Conservation (phyloP, 2,329 filamentous ascomycete species). For the Pestalotiopsis sp. region DNA sequence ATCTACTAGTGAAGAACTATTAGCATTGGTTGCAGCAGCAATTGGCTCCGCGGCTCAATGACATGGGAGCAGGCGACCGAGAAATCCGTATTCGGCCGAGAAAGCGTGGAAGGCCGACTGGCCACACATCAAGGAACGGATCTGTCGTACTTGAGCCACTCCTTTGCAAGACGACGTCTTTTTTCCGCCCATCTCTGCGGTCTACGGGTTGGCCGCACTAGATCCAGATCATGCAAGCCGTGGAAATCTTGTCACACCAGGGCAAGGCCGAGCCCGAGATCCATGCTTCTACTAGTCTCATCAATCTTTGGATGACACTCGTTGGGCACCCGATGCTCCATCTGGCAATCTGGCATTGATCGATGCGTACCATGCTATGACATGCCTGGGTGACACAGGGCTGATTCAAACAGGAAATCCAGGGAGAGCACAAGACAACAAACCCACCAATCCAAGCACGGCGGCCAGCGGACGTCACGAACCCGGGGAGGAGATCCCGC, state of each 20-base stretch:
- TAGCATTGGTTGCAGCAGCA: neutral
- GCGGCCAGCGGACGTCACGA: neutral
- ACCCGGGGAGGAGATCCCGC: neutral
- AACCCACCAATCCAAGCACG: neutral
- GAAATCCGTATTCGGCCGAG: neutral
- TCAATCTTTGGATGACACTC: neutral
- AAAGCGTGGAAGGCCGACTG: neutral
- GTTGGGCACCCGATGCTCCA: neutral
- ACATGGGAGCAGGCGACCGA: neutral
- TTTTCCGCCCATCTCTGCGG: neutral
- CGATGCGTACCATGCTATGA: too few species aligned
- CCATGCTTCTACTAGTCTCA: neutral
- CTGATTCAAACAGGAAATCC: neutral
- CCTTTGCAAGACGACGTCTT: neutral
- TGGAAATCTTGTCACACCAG: neutral
- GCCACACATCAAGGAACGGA: neutral
- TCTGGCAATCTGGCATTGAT: neutral
- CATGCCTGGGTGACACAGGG: neutral
- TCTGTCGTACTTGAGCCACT: neutral
- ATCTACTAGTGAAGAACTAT: neutral
- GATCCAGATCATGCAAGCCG: neutral
- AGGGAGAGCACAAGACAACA: neutral
- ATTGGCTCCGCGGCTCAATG: neutral
- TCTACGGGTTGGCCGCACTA: neutral
- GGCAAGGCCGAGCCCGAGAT: neutral